These are phyloP conservation scores for Tricladium varicosporioides DNA, from an alignment of 2,329 filamentous ascomycete species.

Conservation along the genomic window DNA sequence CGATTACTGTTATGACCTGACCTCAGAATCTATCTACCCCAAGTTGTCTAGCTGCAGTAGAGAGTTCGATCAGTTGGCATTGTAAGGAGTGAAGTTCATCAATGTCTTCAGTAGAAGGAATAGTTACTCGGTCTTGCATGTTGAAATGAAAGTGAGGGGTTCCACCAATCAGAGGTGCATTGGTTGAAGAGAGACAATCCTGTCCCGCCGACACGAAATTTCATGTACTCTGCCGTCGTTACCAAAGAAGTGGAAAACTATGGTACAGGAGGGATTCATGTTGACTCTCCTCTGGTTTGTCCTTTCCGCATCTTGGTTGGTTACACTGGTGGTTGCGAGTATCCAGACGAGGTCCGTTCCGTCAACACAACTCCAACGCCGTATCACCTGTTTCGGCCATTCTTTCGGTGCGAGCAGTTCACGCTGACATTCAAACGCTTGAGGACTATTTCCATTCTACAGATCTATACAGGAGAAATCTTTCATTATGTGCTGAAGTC, in stretches of 20 bases:
- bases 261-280: not conserved
- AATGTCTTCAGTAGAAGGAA: not conserved
- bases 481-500: no score
- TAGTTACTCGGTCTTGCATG: not conserved
- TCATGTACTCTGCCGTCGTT: not conserved
- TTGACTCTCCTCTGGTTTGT: not conserved
- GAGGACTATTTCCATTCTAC: no score
- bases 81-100: not conserved
- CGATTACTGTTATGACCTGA: not conserved
- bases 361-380: not conserved
- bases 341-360: not conserved
- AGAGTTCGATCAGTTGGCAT: not conserved
- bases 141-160: not conserved
- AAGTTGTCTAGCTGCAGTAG: not conserved
- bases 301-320: no score
- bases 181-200: not conserved
- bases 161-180: not conserved
- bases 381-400: constrained; percentile 2
- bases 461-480: no score
- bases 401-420: not conserved
- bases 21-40: not conserved
- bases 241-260: not conserved
- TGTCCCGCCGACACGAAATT: not conserved
- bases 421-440: no score
- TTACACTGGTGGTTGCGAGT: no score